phyloP scores from a whole-genome alignment of 768 basidiomycete genomes.

The Tylopilus felleus region DNA sequence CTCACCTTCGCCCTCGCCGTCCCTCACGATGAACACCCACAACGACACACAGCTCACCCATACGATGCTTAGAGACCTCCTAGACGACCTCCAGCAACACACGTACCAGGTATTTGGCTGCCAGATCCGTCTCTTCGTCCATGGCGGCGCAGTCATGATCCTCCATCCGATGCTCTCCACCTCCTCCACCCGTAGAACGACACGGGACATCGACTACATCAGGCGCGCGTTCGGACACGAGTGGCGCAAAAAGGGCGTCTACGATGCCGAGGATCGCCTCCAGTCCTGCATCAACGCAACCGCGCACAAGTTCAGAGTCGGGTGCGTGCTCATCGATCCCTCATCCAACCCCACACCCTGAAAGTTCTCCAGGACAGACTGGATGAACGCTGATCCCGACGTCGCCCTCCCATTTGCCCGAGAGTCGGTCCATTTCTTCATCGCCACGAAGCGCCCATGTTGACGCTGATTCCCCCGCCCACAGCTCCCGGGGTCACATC shows the following conservation, averaged over 20 bases:
- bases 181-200: slow-evolving; percentile 46
- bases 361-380: slow-evolving; percentile 40
- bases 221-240: slow-evolving; percentile 58
- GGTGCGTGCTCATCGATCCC: slow-evolving; percentile 34
- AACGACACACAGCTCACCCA: slow-evolving; percentile 36
- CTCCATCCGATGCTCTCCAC: slow-evolving; percentile 46
- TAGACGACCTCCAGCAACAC: slow-evolving; percentile 51
- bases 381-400: slow-evolving; percentile 78
- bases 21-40: slow-evolving; percentile 23
- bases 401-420: slow-evolving; percentile 63
- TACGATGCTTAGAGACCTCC: slow-evolving; percentile 40
- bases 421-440: slow-evolving; percentile 42
- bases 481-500: slow-evolving; percentile 21
- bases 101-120: slow-evolving; percentile 45
- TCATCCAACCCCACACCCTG: neutral
- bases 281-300: slow-evolving; percentile 54
- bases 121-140: slow-evolving; percentile 59
- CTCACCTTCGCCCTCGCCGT: neutral
- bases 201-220: slow-evolving; percentile 68
- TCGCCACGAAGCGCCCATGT: slow-evolving; percentile 2
- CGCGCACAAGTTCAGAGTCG: slow-evolving; percentile 42
- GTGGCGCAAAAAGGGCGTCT: slow-evolving; percentile 44
- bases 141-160: slow-evolving; percentile 75
- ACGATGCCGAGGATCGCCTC: slow-evolving; percentile 54
- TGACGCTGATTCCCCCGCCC: neutral